Evolutionary conservation across 2,329 filamentous ascomycete genomes (phyloP).

Genomic region (Sclerotinia glacialis): DNA sequence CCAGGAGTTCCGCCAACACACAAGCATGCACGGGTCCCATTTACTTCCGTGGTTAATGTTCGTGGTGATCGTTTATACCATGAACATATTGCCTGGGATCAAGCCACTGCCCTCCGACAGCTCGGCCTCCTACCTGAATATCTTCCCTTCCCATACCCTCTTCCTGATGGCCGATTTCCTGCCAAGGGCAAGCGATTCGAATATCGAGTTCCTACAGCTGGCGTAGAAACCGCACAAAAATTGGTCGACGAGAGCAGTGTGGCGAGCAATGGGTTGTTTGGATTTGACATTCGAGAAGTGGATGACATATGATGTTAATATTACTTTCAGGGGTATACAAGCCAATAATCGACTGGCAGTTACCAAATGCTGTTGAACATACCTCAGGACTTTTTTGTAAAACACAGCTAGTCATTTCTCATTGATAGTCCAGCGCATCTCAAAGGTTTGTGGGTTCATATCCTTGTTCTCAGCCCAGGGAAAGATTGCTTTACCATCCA

Average conservation of each 20-base stretch:
- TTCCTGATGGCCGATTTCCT: conserved; percentile 40
- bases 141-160: conserved; percentile 47
- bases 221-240: conserved; percentile 51
- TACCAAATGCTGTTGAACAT: background rate
- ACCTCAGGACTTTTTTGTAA: background rate
- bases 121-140: conserved; percentile 52
- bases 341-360: background rate
- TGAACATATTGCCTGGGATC: conserved; percentile 71
- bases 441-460: background rate
- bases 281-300: conserved; percentile 32
- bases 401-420: background rate
- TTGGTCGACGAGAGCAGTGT: conserved; percentile 50
- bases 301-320: conserved; percentile 8
- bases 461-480: background rate
- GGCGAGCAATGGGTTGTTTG: conserved; percentile 55
- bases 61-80: conserved; percentile 66
- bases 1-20: conserved; percentile 59
- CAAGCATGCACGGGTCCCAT: conserved; percentile 55
- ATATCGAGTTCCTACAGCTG: conserved; percentile 60
- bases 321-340: background rate
- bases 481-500: background rate
- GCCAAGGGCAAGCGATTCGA: conserved; percentile 45
- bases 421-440: background rate
- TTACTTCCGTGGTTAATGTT: conserved; percentile 64
- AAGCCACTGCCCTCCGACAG: conserved; percentile 60